These are phyloP conservation scores for Trichoderma semiorbis DNA, from an alignment of 2,329 filamentous ascomycete genomes.

Conservation along the genomic window DNA sequence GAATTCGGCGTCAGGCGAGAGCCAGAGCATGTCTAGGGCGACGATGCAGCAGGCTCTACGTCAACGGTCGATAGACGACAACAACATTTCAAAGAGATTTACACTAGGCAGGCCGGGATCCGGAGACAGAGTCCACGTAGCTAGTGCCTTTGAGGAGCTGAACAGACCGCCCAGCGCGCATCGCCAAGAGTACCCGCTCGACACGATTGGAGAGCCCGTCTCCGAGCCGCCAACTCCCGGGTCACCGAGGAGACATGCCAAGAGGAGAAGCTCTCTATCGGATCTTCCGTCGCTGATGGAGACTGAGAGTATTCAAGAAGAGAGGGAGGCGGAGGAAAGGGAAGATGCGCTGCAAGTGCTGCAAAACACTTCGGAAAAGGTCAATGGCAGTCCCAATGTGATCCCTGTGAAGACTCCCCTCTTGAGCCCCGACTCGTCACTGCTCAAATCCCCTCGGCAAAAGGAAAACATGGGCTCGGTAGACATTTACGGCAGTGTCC, in stretches of 20 bases:
- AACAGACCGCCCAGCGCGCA: slow-evolving; percentile 57
- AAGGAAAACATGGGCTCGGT: slow-evolving; percentile 39
- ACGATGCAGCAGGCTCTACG: slow-evolving; percentile 63
- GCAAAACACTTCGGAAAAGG: slow-evolving; percentile 52
- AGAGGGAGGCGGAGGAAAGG: slow-evolving; percentile 23
- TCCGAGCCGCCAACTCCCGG: slow-evolving; percentile 39
- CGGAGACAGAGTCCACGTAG: slow-evolving; percentile 57
- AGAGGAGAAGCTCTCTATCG: slow-evolving; percentile 86
- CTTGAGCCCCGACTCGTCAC: slow-evolving; percentile 43
- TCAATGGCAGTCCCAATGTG: slow-evolving; percentile 50
- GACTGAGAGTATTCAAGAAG: slow-evolving; percentile 49
- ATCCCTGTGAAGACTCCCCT: slow-evolving; percentile 49
- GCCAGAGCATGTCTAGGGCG: slow-evolving; percentile 62
- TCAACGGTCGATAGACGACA: slow-evolving; percentile 66
- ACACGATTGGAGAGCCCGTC: slow-evolving; percentile 58
- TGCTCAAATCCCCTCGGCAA: slow-evolving; percentile 42
- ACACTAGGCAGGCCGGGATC: slow-evolving; percentile 49
- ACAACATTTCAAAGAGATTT: slow-evolving; percentile 44
- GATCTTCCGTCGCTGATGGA: slow-evolving; percentile 72
- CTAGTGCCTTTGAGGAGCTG: slow-evolving; percentile 60
- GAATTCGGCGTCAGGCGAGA: slow-evolving; percentile 56
- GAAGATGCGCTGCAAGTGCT: slow-evolving; percentile 42
- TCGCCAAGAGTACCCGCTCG: slow-evolving; percentile 52
- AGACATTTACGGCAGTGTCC: slow-evolving; percentile 24
- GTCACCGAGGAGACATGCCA: slow-evolving; percentile 57